Conservation (phyloP, 164 flowering plant genomes). For the Vitis labrusca region DNA sequence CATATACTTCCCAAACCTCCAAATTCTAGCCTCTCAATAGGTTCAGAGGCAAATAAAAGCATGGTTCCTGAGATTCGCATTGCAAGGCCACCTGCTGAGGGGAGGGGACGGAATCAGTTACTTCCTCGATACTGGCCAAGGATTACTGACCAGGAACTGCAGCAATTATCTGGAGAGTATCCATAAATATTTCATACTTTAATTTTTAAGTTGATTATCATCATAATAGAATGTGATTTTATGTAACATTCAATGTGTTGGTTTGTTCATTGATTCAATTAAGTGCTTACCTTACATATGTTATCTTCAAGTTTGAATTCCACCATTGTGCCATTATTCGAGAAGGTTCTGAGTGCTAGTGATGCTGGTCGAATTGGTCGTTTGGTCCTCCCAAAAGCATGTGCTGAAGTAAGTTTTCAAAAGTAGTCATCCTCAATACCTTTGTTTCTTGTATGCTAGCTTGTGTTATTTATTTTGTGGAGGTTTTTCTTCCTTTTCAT, state of each 20-base stretch:
- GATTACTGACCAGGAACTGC: conserved; percentile 90
- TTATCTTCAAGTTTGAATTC: conserved; percentile 67
- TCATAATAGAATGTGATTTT: too few relatives aligned
- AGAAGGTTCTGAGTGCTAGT: conserved; percentile 98
- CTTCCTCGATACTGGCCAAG: conserved; percentile 99
- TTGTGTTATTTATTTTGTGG: too few relatives aligned
- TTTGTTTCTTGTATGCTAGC: background rate
- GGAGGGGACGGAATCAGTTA: conserved; percentile 80
- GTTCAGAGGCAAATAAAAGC: conserved; percentile 43
- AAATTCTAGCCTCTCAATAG: conserved; percentile 24
- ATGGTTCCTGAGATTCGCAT: conserved; percentile 58
- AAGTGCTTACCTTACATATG: conserved; percentile 39
- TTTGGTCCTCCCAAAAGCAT: conserved; percentile 96
- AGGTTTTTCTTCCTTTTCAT: background rate
- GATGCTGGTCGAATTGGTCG: conserved; percentile 99
- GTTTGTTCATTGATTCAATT: conserved; percentile 3
- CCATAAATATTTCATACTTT: conserved; percentile 30
- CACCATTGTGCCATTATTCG: conserved; percentile 85
- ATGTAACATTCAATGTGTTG: too few relatives aligned
- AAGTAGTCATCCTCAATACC: too few relatives aligned
- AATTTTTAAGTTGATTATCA: background rate
- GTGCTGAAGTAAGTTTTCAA: conserved; percentile 83
- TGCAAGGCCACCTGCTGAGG: conserved; percentile 95
- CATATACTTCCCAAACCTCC: conserved; percentile 49
- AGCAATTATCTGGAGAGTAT: conserved; percentile 97